phyloP scores from a whole-genome alignment of 2,329 filamentous ascomycete genomes.

The Fusarium secorum region DNA sequence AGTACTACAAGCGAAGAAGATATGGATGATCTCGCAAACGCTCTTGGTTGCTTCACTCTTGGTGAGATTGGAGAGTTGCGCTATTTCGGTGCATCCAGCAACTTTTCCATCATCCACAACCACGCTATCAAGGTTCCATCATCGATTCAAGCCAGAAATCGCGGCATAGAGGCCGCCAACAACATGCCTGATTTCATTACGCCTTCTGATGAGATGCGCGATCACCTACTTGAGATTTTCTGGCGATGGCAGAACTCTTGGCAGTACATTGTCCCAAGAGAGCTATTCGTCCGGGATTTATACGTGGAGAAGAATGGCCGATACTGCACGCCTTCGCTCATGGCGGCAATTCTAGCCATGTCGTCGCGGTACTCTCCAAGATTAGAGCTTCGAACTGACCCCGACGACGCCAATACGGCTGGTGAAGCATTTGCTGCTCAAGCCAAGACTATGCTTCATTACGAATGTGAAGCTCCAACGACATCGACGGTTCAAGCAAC shows the following conservation, averaged over 20 bases:
- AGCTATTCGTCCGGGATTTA: background rate
- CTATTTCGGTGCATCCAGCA: slow-evolving; percentile 6
- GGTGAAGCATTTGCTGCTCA: background rate
- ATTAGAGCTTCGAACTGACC: background rate
- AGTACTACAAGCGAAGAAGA: background rate
- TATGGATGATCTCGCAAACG: background rate
- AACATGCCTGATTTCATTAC: background rate
- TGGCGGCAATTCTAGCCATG: background rate
- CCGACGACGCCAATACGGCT: slow-evolving; percentile 1
- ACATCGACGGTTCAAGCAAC: background rate
- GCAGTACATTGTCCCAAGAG: slow-evolving; percentile 4
- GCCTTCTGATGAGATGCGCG: background rate
- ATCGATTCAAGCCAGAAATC: background rate
- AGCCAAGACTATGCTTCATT: background rate
- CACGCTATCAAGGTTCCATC: slow-evolving; percentile 5
- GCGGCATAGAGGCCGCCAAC: background rate
- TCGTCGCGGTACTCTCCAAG: background rate
- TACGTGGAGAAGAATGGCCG: background rate
- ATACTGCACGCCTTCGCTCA: background rate
- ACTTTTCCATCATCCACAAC: slow-evolving; percentile 8
- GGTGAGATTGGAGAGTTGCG: slow-evolving; percentile 7
- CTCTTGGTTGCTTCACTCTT: background rate
- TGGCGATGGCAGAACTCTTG: slow-evolving; percentile 12
- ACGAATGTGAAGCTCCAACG: background rate
- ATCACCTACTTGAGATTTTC: background rate